phyloP scores from a whole-genome alignment of 495 filamentous ascomycete genomes.

The Podospora fimiseda region DNA sequence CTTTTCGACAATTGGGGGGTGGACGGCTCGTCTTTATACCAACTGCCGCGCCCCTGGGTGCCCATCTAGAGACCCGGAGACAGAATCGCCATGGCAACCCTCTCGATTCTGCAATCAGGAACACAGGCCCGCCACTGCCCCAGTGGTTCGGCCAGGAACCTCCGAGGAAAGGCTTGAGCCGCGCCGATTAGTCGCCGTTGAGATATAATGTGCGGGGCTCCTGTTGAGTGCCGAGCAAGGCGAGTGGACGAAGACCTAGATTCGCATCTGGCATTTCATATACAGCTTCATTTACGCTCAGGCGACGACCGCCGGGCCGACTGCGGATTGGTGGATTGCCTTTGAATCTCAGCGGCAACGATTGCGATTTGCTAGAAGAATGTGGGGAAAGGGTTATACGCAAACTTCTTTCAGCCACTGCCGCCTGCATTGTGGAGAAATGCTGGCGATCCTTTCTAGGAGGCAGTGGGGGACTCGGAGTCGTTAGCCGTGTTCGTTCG shows the following conservation, averaged over 20 bases:
- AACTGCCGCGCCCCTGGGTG: too few relatives aligned
- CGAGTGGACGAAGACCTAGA: constrained; percentile 24
- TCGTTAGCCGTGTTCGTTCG: constrained; percentile 22
- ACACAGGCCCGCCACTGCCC: constrained; percentile 39
- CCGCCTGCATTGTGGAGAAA: constrained; percentile 4
- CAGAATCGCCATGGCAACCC: neutral
- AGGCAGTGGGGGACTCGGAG: constrained; percentile 1
- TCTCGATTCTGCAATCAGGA: constrained; percentile 36
- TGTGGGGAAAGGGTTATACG: constrained; percentile 24
- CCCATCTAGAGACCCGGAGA: constrained; percentile 5
- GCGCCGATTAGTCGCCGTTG: constrained; percentile 25
- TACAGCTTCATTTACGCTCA: constrained; percentile 33
- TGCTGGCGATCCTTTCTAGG: constrained; percentile 1
- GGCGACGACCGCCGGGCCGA: constrained; percentile 23
- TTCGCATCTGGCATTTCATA: constrained; percentile 30
- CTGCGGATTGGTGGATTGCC: constrained; percentile 18
- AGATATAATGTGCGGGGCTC: constrained; percentile 36
- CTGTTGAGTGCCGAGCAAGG: constrained; percentile 30
- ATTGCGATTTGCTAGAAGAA: constrained; percentile 12
- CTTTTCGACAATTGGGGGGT: constrained; percentile 6
- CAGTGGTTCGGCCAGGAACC: constrained; percentile 36
- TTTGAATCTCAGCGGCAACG: neutral
- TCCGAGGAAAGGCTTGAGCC: constrained; percentile 35
- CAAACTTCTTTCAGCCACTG: constrained; percentile 9
- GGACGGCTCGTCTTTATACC: constrained; percentile 33